Evolutionary conservation across 257 asterid genomes (phyloP).

Genomic region (Scutellaria baicalensis): DNA sequence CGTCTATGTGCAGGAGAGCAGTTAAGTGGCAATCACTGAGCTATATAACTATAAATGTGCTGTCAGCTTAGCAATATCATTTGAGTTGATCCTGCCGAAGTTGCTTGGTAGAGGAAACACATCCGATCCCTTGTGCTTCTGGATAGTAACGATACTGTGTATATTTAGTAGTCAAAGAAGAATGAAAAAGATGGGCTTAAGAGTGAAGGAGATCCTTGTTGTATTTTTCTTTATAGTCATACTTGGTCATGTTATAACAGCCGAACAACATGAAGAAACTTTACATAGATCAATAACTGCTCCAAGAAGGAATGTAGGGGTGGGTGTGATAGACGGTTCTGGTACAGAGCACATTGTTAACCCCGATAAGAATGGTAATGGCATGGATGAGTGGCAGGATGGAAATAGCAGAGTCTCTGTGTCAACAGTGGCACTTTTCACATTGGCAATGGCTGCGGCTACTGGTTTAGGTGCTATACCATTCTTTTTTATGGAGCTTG

Average conservation of each 20-base stretch:
- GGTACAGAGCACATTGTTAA: constrained; percentile 55
- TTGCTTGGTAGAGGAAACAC: constrained; percentile 4
- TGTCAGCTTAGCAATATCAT: constrained; percentile 5
- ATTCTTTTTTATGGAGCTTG: constrained; percentile 93
- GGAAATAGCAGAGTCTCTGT: constrained; percentile 65
- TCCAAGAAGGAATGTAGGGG: constrained; percentile 54
- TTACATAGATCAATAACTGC: constrained; percentile 48
- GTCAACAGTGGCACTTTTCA: constrained; percentile 79
- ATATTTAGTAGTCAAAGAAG: constrained; percentile 8
- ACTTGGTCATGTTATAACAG: constrained; percentile 24
- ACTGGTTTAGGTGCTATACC: constrained; percentile 98
- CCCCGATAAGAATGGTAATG: constrained; percentile 30
- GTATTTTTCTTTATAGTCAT: constrained; percentile 33
- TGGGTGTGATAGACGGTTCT: constrained; percentile 81
- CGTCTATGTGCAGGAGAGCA: constrained; percentile 3
- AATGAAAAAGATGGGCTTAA: constrained; percentile 28
- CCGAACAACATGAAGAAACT: constrained; percentile 36
- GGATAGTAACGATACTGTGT: not conserved
- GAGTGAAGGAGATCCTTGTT: constrained; percentile 29
- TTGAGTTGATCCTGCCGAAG: constrained; percentile 6
- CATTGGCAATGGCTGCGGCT: constrained; percentile 96
- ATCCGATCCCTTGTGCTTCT: not conserved
- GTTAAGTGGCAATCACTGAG: not conserved
- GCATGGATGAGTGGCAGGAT: constrained; percentile 36
- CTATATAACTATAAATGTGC: not conserved